A percentile compares a stretch with the other conserved stretches of the same genome.
Evolutionary conservation across 345 rosid genomes (phyloP).

Genomic region (Citrus australasica): DNA sequence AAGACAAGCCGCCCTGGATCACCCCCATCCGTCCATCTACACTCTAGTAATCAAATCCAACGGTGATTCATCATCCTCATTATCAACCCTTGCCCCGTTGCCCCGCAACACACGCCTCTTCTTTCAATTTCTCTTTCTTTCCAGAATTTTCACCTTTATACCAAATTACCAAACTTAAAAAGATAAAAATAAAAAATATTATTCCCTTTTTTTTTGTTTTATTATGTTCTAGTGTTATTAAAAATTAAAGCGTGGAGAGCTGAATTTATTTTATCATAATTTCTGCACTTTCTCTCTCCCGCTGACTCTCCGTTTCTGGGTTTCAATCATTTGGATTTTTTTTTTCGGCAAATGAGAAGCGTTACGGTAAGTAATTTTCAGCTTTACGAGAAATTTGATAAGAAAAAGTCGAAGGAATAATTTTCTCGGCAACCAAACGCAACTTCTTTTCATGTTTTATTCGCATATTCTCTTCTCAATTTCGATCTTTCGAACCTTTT

Average conservation of each 20-base stretch:
- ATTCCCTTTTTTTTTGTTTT: background rate
- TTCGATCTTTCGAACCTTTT: background rate
- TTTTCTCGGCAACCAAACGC: conserved; percentile 3
- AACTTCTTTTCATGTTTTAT: background rate
- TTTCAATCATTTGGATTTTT: background rate
- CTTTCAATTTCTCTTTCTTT: background rate
- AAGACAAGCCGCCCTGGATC: no score
- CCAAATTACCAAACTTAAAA: background rate
- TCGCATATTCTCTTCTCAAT: background rate
- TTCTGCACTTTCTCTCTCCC: background rate
- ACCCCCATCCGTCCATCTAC: background rate
- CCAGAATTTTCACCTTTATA: background rate
- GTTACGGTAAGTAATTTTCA: background rate
- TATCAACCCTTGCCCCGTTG: background rate
- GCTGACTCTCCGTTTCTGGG: background rate
- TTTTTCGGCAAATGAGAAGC: background rate
- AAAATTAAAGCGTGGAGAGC: background rate
- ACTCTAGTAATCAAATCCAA: background rate
- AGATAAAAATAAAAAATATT: background rate
- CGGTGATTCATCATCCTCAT: background rate
- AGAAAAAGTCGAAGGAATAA: background rate
- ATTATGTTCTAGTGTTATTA: background rate
- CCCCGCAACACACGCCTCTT: background rate
- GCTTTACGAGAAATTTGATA: background rate
- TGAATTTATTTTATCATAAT: background rate